Evolutionary conservation across 164 flowering plant genomes (phyloP).

Genomic region (Echeveria elegans): DNA sequence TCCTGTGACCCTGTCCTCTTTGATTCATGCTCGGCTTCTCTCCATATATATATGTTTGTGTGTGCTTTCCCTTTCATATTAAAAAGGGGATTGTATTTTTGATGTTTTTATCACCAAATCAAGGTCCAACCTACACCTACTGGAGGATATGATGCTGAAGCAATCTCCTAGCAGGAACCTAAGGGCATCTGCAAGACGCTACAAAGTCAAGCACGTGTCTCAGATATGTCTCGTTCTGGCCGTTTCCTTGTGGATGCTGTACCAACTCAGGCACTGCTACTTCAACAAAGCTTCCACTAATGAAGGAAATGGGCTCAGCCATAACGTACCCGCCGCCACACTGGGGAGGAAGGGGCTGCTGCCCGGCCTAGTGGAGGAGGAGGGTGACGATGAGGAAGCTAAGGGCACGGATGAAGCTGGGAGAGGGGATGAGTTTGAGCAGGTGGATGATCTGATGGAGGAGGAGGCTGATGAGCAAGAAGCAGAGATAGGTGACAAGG

Average conservation of each 20-base stretch:
- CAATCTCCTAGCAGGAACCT: neutral
- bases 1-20: too few relatives aligned
- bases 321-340: neutral
- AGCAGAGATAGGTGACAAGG: neutral
- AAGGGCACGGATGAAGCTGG: neutral
- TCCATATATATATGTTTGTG: neutral
- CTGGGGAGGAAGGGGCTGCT: slow-evolving; percentile 5
- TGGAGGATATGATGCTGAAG: neutral
- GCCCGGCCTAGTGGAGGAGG: neutral
- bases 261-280: slow-evolving; percentile 2
- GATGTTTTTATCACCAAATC: neutral
- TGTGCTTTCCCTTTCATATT: too few relatives aligned
- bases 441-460: slow-evolving; percentile 5
- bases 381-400: neutral
- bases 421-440: neutral
- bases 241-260: neutral
- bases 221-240: neutral
- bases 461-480: slow-evolving; percentile 1
- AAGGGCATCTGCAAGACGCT: neutral
- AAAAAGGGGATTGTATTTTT: neutral
- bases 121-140: too few relatives aligned
- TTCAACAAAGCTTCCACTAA: neutral
- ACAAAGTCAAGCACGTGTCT: neutral
- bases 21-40: neutral
- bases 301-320: neutral